A percentile compares a stretch with the other conserved stretches of the same genome.
Evolutionary conservation across 768 basidiomycete genomes (phyloP).

Genomic region (Mycena capillaripes): DNA sequence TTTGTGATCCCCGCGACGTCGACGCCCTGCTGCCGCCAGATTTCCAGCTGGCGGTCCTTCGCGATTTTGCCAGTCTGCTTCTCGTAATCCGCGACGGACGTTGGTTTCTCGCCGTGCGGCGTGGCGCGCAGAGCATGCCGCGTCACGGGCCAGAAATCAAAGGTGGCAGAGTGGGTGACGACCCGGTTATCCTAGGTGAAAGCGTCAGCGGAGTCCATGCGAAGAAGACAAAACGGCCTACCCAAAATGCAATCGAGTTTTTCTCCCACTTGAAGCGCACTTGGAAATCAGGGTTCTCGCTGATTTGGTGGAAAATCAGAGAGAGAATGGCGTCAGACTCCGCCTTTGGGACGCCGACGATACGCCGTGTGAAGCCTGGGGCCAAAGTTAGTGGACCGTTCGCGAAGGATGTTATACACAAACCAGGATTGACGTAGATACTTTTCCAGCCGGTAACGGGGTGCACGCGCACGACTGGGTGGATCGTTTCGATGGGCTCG

Average conservation of each 20-base stretch:
- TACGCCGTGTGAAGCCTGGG: slow-evolving; percentile 82
- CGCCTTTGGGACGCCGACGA: slow-evolving; percentile 83
- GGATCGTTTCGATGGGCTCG: slow-evolving; percentile 75
- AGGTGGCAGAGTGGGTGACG: slow-evolving; percentile 84
- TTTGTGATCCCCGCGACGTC: slow-evolving; percentile 50
- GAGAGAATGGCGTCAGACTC: slow-evolving; percentile 82
- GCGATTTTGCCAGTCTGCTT: slow-evolving; percentile 73
- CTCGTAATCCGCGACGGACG: slow-evolving; percentile 82
- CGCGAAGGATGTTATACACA: slow-evolving; percentile 25
- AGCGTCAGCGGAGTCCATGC: neutral
- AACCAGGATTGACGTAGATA: slow-evolving; percentile 84
- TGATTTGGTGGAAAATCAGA: slow-evolving; percentile 81
- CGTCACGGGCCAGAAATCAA: slow-evolving; percentile 85
- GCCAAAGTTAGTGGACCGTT: neutral
- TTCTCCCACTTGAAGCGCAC: slow-evolving; percentile 84
- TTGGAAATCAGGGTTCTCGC: slow-evolving; percentile 79
- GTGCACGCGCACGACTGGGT: slow-evolving; percentile 88
- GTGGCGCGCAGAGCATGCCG: slow-evolving; percentile 87
- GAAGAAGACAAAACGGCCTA: slow-evolving; percentile 45
- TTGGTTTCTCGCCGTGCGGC: slow-evolving; percentile 84
- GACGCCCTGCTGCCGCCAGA: slow-evolving; percentile 78
- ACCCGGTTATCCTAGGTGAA: slow-evolving; percentile 44
- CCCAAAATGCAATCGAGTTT: slow-evolving; percentile 86
- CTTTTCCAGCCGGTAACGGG: slow-evolving; percentile 90
- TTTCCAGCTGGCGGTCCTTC: slow-evolving; percentile 79